Evolutionary conservation across 2,329 filamentous ascomycete genomes (phyloP), one percentile per base, ranked within the genome.

Genomic region (Corynespora cassiicola): DNA sequence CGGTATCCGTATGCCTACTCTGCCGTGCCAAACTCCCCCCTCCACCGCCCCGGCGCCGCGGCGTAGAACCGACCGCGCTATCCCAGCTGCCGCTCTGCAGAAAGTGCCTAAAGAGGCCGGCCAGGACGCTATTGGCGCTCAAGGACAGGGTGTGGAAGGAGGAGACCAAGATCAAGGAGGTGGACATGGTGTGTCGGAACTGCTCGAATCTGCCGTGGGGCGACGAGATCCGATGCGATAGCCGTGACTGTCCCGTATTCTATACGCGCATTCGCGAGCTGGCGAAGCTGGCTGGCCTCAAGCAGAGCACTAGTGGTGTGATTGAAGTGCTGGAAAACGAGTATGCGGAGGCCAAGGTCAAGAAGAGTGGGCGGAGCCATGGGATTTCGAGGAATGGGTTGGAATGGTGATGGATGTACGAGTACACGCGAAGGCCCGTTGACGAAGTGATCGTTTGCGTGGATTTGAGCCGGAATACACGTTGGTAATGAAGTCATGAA

Each of bases 161-260:
- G 32, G 87, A 95, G 66, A 77, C 74, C 54, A 81, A 79, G 43
- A 78, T 81, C 8, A 65, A 74, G 28, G 81, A 90, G 43, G 69
- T 96, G 6, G 74, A 86, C 24, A 77, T 75, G 32, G 74, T 96
- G 7, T 99, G 94, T 68, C 82, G 86, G 44, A 87, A 81, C 55
- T 99, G 94, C 66, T 84, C 89, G 24, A 85, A 83, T 1, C 63
- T 91, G 12, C 76, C 86, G 3, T 86, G 84, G 49, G 73, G 82
- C 2, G 92, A 96, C 23, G 82, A 87, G 21, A 85, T 96, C n/a
- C 77, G 70, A 25, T 99, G 94, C 62, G 90, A 96, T 61, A 95
- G 88, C 65, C 83, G 88, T 64, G 92, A 96, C 69, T 99, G 94
- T 62, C 87, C 91, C 0, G 89, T 96, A 0, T 97, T 95, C 54